These are phyloP conservation scores for Ganoderma resinaceum DNA, from an alignment of 1,284 basidiomycete species.

Conservation along the genomic window DNA sequence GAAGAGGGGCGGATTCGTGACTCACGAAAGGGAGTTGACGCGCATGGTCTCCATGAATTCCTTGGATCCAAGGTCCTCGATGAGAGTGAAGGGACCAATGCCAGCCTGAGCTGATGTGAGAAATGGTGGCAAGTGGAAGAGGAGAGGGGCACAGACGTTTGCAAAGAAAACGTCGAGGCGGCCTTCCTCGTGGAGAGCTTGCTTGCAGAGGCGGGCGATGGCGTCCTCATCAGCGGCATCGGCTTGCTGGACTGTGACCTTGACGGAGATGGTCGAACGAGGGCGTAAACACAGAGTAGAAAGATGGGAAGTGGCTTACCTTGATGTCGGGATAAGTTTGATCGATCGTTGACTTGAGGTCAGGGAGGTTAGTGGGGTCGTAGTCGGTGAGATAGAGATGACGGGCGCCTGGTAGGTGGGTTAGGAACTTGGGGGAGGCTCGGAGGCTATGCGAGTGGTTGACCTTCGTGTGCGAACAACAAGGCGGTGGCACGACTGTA, in stretches of 20 bases:
- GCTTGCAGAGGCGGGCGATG: constrained; percentile 74
- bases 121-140: background rate
- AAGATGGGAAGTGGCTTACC: constrained; percentile 47
- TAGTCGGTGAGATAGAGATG: constrained; percentile 90
- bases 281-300: background rate
- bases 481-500: constrained; percentile 78
- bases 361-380: constrained; percentile 71
- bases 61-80: constrained; percentile 68
- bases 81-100: constrained; percentile 51
- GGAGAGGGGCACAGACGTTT: constrained; percentile 63
- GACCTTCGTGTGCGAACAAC: constrained; percentile 84
- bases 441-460: constrained; percentile 25
- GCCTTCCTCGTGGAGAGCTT: constrained; percentile 81
- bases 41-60: constrained; percentile 80
- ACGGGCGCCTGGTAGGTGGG: constrained; percentile 63
- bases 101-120: constrained; percentile 59
- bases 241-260: constrained; percentile 77
- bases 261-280: background rate
- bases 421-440: background rate
- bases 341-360: constrained; percentile 74
- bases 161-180: constrained; percentile 94
- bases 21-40: constrained; percentile 83
- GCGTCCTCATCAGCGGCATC: constrained; percentile 87
- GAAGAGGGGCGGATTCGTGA: constrained; percentile 37
- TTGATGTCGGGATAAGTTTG: constrained; percentile 80